A percentile compares a stretch with the other conserved stretches of the same genome.
Evolutionary conservation across 164 flowering plant species (phyloP).

Genomic region (Aristolochia californica): DNA sequence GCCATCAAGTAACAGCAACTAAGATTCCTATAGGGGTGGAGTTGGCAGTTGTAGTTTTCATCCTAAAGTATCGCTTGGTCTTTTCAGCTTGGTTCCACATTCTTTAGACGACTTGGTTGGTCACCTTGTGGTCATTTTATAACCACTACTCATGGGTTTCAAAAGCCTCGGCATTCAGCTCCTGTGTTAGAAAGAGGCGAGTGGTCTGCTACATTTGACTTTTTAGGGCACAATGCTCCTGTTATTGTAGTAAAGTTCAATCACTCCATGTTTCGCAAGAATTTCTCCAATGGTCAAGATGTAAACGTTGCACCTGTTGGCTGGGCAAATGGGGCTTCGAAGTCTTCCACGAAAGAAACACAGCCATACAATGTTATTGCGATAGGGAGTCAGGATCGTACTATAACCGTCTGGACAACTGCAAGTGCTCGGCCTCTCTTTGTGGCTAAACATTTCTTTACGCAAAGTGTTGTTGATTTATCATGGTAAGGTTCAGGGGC

Average conservation of each 20-base stretch:
- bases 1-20: too few species aligned
- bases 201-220: slow-evolving; percentile 98
- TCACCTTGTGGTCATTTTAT: slow-evolving; percentile 99
- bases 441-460: slow-evolving; percentile 93
- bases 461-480: slow-evolving; percentile 95
- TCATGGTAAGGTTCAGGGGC: slow-evolving; percentile 53
- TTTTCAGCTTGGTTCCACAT: slow-evolving; percentile 95
- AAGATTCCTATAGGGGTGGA: too few species aligned
- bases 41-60: too few species aligned
- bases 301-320: slow-evolving; percentile 52
- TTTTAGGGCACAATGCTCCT: slow-evolving; percentile 98
- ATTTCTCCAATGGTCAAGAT: slow-evolving; percentile 41
- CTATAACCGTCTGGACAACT: slow-evolving; percentile 99
- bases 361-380: slow-evolving; percentile 93
- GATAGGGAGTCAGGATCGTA: slow-evolving; percentile 97
- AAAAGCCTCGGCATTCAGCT: slow-evolving; percentile 98
- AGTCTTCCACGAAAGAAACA: slow-evolving; percentile 57
- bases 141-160: slow-evolving; percentile 97
- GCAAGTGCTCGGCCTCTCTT: slow-evolving; percentile 98
- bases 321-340: slow-evolving; percentile 81
- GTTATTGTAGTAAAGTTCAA: slow-evolving; percentile 88
- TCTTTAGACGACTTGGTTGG: slow-evolving; percentile 99
- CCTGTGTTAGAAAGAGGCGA: slow-evolving; percentile 99
- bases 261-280: slow-evolving; percentile 90
- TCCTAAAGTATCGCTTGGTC: neutral